These are phyloP conservation scores for Symbiodinium pilosum DNA, from an alignment of 73 alveolate genomes.

Conservation along the genomic window DNA sequence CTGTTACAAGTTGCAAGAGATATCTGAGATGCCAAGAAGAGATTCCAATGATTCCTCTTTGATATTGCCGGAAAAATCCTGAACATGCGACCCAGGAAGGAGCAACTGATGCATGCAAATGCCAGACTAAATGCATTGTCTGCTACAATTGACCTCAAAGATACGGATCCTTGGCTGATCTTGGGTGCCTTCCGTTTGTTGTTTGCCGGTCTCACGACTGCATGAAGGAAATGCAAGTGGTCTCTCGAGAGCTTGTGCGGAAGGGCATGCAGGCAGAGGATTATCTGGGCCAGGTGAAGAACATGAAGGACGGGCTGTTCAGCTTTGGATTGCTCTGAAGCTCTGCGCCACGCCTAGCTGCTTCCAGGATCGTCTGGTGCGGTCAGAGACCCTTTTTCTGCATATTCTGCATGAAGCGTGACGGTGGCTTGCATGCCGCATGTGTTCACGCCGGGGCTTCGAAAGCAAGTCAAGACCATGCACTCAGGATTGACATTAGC, in stretches of 20 bases:
- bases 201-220: no score
- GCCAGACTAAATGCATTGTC: slow-evolving; percentile 27
- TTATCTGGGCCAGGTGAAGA: slow-evolving; percentile 22
- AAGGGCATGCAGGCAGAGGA: slow-evolving; percentile 81
- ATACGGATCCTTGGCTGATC: slow-evolving; percentile 27
- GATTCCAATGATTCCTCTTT: neutral
- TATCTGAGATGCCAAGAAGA: no score
- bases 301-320: slow-evolving; percentile 11
- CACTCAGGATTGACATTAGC: neutral
- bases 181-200: no score
- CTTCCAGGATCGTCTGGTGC: neutral
- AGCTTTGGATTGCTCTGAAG: no score
- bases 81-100: slow-evolving; percentile 14
- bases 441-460: no score
- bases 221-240: slow-evolving; percentile 33
- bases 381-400: neutral
- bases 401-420: no score
- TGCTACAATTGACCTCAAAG: slow-evolving; percentile 48
- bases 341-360: no score
- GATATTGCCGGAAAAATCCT: neutral
- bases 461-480: no score
- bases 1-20: no score
- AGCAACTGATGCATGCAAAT: slow-evolving; percentile 32
- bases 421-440: no score
- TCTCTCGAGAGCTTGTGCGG: slow-evolving; percentile 42